phyloP scores from a whole-genome alignment of 805 yeast species.

The Kuraishia hungarica region DNA sequence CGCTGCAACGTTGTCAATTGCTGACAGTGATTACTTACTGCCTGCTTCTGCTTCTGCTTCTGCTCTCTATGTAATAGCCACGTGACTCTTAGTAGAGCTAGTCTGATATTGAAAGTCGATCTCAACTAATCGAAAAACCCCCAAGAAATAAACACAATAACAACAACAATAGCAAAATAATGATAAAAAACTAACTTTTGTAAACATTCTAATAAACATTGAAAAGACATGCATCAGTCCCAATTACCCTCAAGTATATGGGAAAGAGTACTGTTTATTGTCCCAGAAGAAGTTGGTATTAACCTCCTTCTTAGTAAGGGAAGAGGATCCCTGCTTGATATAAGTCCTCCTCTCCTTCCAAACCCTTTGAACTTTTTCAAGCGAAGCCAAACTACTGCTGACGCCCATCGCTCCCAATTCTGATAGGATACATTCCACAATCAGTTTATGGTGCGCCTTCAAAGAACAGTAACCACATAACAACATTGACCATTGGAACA shows the following conservation, averaged over 20 bases:
- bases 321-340: not conserved
- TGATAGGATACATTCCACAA: not conserved
- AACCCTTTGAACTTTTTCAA: not conserved
- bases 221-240: too few relatives aligned
- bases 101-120: too few relatives aligned
- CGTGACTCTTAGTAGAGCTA: too few relatives aligned
- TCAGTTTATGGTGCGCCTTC: not conserved
- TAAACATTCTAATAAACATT: too few relatives aligned
- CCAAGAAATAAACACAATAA: too few relatives aligned
- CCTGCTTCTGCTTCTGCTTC: too few relatives aligned
- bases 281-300: not conserved
- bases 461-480: not conserved
- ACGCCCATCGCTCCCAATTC: not conserved
- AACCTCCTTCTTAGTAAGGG: not conserved
- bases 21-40: too few relatives aligned
- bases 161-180: too few relatives aligned
- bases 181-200: not conserved
- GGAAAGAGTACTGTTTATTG: not conserved
- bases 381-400: not conserved
- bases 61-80: too few relatives aligned
- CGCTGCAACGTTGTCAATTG: too few relatives aligned
- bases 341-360: constrained; percentile 9
- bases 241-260: constrained; percentile 1
- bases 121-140: too few relatives aligned
- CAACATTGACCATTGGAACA: not conserved